Conservation (phyloP, 805 yeast species). For the Ogataea paradorogensis region DNA sequence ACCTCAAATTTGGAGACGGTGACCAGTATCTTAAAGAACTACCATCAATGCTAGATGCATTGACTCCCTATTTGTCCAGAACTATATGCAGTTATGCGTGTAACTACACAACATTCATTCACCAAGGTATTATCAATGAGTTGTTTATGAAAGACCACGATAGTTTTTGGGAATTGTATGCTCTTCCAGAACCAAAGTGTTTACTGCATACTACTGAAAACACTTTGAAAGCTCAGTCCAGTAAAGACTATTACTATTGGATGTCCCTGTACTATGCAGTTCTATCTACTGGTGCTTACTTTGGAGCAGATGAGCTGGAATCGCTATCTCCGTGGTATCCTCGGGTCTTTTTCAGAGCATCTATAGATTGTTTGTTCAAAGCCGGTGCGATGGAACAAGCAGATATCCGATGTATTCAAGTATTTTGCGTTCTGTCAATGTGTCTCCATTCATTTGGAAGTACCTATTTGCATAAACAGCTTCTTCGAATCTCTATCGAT, state of each 20-base stretch:
- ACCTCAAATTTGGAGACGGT: conserved; percentile 8
- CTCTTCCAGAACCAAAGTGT: conserved; percentile 9
- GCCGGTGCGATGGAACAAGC: conserved; percentile 26
- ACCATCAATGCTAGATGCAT: conserved; percentile 8
- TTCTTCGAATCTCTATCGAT: conserved; percentile 20
- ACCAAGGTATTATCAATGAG: conserved; percentile 23
- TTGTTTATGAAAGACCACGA: conserved; percentile 25
- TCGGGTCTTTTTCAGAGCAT: conserved; percentile 21
- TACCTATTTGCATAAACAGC: conserved; percentile 21
- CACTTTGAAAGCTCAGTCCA: conserved; percentile 11
- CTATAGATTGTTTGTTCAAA: conserved; percentile 21
- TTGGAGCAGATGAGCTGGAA: conserved; percentile 20
- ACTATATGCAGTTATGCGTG: conserved; percentile 24
- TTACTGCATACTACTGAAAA: conserved; percentile 11
- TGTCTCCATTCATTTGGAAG: conserved; percentile 27
- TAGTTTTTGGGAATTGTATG: conserved; percentile 19
- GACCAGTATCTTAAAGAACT: conserved; percentile 10
- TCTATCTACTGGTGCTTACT: conserved; percentile 23
- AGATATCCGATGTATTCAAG: conserved; percentile 25
- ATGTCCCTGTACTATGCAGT: conserved; percentile 25
- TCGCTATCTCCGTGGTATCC: conserved; percentile 8
- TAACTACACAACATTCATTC: conserved; percentile 23
- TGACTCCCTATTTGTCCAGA: conserved; percentile 15
- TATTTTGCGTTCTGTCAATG: conserved; percentile 24
- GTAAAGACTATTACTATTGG: conserved; percentile 26